phyloP scores from a whole-genome alignment of 306 rosid genomes.

The Hippophae tibetana region DNA sequence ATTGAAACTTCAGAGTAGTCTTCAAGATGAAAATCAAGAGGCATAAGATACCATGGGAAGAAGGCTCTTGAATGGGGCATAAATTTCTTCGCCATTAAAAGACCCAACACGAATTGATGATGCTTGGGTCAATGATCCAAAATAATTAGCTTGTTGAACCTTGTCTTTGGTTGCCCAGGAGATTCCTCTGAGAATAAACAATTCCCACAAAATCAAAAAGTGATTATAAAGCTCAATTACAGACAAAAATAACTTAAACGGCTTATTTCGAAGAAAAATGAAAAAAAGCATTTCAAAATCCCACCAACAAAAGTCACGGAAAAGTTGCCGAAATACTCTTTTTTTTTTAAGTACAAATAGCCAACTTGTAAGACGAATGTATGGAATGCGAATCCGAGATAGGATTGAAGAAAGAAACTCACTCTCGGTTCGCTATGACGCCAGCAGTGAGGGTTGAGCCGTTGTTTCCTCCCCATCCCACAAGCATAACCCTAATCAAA shows the following conservation, averaged over 20 bases:
- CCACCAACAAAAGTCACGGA: no score
- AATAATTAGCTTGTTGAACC: constrained; percentile 89
- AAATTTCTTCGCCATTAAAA: constrained; percentile 83
- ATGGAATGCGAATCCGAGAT: no score
- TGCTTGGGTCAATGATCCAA: constrained; percentile 90
- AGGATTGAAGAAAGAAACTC: constrained; percentile 18
- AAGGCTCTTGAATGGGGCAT: constrained; percentile 91
- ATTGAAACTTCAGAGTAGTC: background rate
- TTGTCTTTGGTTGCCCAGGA: constrained; percentile 99
- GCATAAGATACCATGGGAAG: constrained; percentile 68
- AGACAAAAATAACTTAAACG: background rate
- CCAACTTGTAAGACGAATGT: no score
- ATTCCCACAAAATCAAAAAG: constrained; percentile 12
- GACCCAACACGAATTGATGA: constrained; percentile 91
- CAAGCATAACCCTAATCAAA: constrained; percentile 74
- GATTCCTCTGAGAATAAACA: constrained; percentile 57
- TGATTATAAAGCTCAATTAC: background rate
- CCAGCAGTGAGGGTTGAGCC: constrained; percentile 88
- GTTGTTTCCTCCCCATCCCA: constrained; percentile 98
- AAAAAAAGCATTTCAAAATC: background rate
- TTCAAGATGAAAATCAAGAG: background rate
- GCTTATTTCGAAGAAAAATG: background rate
- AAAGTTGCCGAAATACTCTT: no score
- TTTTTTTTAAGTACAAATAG: no score
- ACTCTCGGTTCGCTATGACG: constrained; percentile 90